These are phyloP conservation scores for Castanopsis chinensis DNA, from an alignment of 306 rosid species.

Conservation along the genomic window DNA sequence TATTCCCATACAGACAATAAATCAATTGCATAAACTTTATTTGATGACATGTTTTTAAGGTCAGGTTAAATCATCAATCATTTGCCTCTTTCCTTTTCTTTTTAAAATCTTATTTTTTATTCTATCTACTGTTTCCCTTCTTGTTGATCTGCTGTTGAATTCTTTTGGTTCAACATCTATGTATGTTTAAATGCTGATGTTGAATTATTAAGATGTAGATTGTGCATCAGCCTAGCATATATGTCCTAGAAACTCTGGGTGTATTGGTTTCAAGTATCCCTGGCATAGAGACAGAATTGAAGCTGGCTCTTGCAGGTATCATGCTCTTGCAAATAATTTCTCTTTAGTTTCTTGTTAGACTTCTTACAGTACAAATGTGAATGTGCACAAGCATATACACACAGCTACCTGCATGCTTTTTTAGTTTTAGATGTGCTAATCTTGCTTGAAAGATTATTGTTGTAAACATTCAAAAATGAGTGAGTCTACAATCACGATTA, in stretches of 20 bases:
- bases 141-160: neutral
- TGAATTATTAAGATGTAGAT: conserved; percentile 49
- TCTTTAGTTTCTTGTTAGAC: neutral
- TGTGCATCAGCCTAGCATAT: conserved; percentile 83
- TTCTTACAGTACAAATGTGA: too few species aligned
- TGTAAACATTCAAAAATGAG: neutral
- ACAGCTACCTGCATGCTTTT: neutral
- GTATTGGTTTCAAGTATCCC: conserved; percentile 84
- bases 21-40: too few species aligned
- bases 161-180: conserved; percentile 4
- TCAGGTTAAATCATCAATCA: too few species aligned
- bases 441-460: neutral
- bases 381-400: too few species aligned
- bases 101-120: too few species aligned
- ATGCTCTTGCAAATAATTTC: neutral
- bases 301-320: conserved; percentile 89
- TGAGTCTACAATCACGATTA: neutral
- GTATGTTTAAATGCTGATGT: neutral
- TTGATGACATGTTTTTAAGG: too few species aligned
- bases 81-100: neutral
- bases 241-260: conserved; percentile 90
- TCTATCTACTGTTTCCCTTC: neutral
- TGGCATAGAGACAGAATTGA: conserved; percentile 80
- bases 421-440: neutral
- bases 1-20: too few species aligned